Percentiles rank a stretch among this genome's conserved stretches.
Evolutionary conservation across 1,139 yeast species (phyloP).

Genomic region (Nematodospora anomalae): DNA sequence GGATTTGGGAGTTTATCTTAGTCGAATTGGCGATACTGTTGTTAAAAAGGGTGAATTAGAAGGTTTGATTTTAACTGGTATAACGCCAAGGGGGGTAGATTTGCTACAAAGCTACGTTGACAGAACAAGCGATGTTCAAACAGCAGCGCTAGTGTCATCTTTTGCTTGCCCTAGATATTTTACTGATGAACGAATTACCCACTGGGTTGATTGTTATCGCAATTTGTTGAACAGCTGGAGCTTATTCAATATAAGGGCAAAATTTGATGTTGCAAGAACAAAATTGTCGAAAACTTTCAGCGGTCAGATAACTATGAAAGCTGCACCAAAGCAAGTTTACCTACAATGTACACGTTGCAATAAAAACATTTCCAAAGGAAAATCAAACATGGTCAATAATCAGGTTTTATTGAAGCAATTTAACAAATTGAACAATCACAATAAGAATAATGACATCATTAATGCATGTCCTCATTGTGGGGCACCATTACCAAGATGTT

Average conservation of each 20-base stretch:
- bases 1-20: conserved; percentile 68
- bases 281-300: conserved; percentile 55
- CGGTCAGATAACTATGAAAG: conserved; percentile 49
- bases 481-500: conserved; percentile 86
- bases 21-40: conserved; percentile 69
- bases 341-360: conserved; percentile 83
- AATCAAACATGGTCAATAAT: conserved; percentile 20
- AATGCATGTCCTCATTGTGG: conserved; percentile 82
- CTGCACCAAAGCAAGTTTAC: conserved; percentile 72
- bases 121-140: conserved; percentile 88
- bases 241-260: conserved; percentile 73
- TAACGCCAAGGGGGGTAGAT: conserved; percentile 80
- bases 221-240: conserved; percentile 83
- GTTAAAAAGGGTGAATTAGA: conserved; percentile 82
- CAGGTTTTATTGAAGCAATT: conserved; percentile 40
- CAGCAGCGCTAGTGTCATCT: conserved; percentile 79
- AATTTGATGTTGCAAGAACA: conserved; percentile 78
- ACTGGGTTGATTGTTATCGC: conserved; percentile 78
- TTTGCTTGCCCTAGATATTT: conserved; percentile 86
- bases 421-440: conserved; percentile 27
- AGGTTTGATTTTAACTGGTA: conserved; percentile 86
- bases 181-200: conserved; percentile 63
- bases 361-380: conserved; percentile 54
- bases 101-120: conserved; percentile 85
- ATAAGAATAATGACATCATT: conserved; percentile 21